These are phyloP conservation scores for Dendrobium huoshanense DNA, from an alignment of 106 monocot genomes.

Conservation along the genomic window DNA sequence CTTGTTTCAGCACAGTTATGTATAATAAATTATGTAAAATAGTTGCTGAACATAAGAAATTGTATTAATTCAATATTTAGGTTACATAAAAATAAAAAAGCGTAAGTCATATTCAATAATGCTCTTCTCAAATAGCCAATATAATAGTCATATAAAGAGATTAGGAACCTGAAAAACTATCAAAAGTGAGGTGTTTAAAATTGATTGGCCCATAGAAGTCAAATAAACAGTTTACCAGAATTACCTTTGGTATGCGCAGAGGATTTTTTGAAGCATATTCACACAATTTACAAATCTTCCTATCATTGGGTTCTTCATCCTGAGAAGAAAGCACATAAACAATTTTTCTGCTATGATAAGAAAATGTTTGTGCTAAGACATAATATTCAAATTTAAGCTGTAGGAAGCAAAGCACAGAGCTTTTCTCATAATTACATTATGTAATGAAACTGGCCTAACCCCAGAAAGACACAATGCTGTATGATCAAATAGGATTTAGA, in stretches of 20 bases:
- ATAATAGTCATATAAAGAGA: not conserved
- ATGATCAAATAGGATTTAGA: not conserved
- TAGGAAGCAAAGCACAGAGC: not conserved
- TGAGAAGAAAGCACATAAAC: slow-evolving; percentile 18
- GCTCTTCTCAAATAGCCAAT: not conserved
- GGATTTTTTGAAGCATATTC: slow-evolving; percentile 97
- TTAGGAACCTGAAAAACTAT: not conserved
- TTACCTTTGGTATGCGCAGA: slow-evolving; percentile 87
- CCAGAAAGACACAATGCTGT: not conserved
- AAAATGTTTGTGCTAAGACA: not conserved
- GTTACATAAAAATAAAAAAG: not conserved
- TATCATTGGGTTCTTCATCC: slow-evolving; percentile 88
- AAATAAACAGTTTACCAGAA: not conserved
- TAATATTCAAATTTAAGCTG: not conserved
- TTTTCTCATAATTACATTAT: not conserved
- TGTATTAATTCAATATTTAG: not conserved
- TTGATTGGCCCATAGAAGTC: not conserved
- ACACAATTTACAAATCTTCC: slow-evolving; percentile 86
- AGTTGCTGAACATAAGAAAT: not conserved
- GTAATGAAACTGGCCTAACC: not conserved
- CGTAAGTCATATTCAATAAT: not conserved
- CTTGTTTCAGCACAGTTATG: not conserved
- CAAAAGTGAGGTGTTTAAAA: not conserved
- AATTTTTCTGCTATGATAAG: not conserved
- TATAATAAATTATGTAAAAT: not conserved